phyloP scores from a whole-genome alignment of 768 basidiomycete genomes.

The Exidia glandulosa region DNA sequence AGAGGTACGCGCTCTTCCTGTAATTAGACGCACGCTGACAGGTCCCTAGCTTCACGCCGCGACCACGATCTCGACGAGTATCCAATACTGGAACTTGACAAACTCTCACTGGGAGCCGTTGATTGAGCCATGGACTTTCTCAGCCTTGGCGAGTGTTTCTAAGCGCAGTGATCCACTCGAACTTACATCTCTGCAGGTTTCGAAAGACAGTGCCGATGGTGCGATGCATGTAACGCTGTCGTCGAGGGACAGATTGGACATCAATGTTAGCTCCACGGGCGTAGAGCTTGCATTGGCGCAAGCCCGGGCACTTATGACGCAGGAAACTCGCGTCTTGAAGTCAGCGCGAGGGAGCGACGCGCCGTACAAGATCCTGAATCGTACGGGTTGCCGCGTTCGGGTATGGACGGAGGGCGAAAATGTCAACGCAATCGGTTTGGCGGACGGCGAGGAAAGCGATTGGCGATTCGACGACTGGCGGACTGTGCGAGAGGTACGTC shows the following conservation, averaged over 20 bases:
- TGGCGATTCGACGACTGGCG: conserved; percentile 98
- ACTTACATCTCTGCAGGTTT: conserved; percentile 30
- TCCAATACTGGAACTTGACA: conserved; percentile 93
- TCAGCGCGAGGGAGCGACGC: conserved; percentile 81
- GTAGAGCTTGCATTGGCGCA: conserved; percentile 74
- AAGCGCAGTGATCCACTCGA: conserved; percentile 1
- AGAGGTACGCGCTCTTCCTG: conserved; percentile 39
- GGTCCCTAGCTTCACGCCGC: conserved; percentile 63
- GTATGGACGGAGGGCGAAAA: conserved; percentile 76
- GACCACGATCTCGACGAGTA: conserved; percentile 66
- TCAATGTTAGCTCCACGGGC: conserved; percentile 87
- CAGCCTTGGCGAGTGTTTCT: conserved; percentile 42
- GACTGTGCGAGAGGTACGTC: conserved; percentile 73
- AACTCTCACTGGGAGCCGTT: conserved; percentile 83
- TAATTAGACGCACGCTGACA: neutral
- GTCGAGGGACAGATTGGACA: conserved; percentile 75
- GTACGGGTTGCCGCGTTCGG: conserved; percentile 75
- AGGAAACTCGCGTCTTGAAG: conserved; percentile 59
- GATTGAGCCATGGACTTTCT: conserved; percentile 93
- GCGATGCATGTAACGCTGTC: conserved; percentile 50
- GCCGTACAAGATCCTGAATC: conserved; percentile 86
- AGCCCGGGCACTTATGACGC: conserved; percentile 60
- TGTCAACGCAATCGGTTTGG: conserved; percentile 39
- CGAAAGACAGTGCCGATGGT: conserved; percentile 37
- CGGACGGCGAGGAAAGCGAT: conserved; percentile 67